phyloP scores from a whole-genome alignment of 306 rosid genomes.

The Ziziphus jujuba region DNA sequence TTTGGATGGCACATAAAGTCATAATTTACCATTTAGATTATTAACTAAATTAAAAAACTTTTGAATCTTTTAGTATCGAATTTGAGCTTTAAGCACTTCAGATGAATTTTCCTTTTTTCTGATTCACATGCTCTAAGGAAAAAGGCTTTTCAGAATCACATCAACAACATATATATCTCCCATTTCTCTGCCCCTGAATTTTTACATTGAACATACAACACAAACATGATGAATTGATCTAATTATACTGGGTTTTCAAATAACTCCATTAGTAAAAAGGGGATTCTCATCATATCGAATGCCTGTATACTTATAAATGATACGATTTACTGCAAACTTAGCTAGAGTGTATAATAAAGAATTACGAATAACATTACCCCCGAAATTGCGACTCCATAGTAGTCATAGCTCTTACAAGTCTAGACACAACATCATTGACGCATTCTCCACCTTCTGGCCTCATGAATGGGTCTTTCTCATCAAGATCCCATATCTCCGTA shows the following conservation, averaged over 20 bases:
- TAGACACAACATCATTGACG: constrained; percentile 75
- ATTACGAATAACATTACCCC: constrained; percentile 45
- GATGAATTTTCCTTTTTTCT: neutral
- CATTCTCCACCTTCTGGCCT: constrained; percentile 92
- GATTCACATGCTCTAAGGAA: neutral
- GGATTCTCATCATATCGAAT: neutral
- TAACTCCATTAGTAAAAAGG: too few relatives aligned
- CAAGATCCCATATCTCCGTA: constrained; percentile 67
- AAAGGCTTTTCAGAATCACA: neutral
- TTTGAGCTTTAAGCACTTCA: neutral
- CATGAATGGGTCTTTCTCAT: constrained; percentile 66
- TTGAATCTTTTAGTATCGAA: neutral
- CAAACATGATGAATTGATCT: neutral
- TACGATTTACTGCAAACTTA: neutral
- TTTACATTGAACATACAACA: neutral
- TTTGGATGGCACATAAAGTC: neutral
- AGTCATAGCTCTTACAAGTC: constrained; percentile 60
- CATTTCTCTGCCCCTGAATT: neutral
- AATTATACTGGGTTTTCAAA: neutral
- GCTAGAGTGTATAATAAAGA: neutral
- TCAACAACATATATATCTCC: neutral
- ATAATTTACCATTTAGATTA: neutral
- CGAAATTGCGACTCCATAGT: constrained; percentile 61
- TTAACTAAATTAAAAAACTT: neutral
- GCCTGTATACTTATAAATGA: neutral